phyloP scores from a whole-genome alignment of 805 yeast species.

The Hemisphaericaspora nanyangensis region DNA sequence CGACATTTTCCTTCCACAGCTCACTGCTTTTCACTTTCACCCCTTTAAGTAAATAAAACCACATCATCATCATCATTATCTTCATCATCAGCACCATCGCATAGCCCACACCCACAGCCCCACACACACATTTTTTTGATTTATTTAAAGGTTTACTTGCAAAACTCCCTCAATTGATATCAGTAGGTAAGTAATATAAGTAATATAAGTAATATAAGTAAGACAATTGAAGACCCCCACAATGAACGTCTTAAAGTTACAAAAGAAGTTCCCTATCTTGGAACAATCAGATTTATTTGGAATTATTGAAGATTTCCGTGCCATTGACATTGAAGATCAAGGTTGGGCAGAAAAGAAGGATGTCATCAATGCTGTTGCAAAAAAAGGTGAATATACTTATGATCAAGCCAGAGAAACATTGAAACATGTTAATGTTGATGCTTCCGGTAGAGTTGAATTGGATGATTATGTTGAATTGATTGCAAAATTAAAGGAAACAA shows the following conservation, averaged over 20 bases:
- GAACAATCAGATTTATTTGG: slow-evolving; percentile 83
- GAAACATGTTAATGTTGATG: slow-evolving; percentile 88
- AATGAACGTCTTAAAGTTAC: slow-evolving; percentile 43
- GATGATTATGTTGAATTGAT: slow-evolving; percentile 88
- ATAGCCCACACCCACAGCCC: too few species aligned
- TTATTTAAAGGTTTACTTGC: too few species aligned
- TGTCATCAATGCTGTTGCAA: slow-evolving; percentile 78
- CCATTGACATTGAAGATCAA: slow-evolving; percentile 82
- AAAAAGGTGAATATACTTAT: slow-evolving; percentile 75
- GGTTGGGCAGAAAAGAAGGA: slow-evolving; percentile 94
- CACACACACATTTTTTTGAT: too few species aligned
- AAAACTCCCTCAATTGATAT: too few species aligned
- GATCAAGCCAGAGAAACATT: slow-evolving; percentile 93
- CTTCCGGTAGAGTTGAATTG: slow-evolving; percentile 93
- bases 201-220: too few species aligned
- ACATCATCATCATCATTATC: too few species aligned
- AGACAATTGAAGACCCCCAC: too few species aligned
- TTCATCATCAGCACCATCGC: too few species aligned
- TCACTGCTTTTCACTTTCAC: too few species aligned
- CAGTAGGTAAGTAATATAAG: too few species aligned
- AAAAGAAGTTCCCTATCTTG: slow-evolving; percentile 80
- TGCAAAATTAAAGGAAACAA: slow-evolving; percentile 66
- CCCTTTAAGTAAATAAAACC: too few species aligned
- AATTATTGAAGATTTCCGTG: slow-evolving; percentile 80
- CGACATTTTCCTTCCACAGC: too few species aligned